Base-by-base conservation (phyloP, 768 basidiomycete genomes). In the Clitopilus hobsonii region DNA sequence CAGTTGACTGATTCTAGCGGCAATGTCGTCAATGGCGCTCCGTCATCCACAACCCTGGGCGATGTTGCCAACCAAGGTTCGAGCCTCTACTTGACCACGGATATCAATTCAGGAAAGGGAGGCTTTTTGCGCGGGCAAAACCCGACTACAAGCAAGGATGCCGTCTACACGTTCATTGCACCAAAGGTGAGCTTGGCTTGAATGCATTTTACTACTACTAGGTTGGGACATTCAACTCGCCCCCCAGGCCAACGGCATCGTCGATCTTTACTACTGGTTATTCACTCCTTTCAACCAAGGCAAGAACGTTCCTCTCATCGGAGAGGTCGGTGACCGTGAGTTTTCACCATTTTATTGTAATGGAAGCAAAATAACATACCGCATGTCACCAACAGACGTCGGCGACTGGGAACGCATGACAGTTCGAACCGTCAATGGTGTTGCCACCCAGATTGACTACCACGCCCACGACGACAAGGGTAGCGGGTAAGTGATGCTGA, bases 401-500 rank as follows among this genome's bases (percentile, higher is more conserved):
- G 61, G 61, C 7, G 61, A 62, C 26, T 62, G 58, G 61, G 61
- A 59, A 25, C 61, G 61, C 30, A 62, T 62, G 56, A 48, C 56
- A 10, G 61, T 62, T 8, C 58, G 58, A 14, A 62, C 58, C 6
- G 56, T 60, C 1, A 56, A 60, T 38, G 61, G 61, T 29, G 36
- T 60, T 23, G 58, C 61, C 18, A 60, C 61, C 13, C 58, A 59
- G 45, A 56, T 62, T 23, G 58, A 62, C 38, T 62, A 60, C 25
- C 61, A 62, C 49, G 58, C 61, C 41, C 61, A 59, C 24, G 56
- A 55, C 20, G 53, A 53, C 27, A 36, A 54, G 1, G 61, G 58
- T 45, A 62, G 60, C 60, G 58, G 58, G 56, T 58, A 1, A n/a
- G n/a, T n/a, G n/a, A n/a, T n/a, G n/a, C n/a, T n/a, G n/a, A n/a